These are phyloP conservation scores for Yamadazyma nakazawae DNA, from an alignment of 805 yeast genomes.

Conservation along the genomic window DNA sequence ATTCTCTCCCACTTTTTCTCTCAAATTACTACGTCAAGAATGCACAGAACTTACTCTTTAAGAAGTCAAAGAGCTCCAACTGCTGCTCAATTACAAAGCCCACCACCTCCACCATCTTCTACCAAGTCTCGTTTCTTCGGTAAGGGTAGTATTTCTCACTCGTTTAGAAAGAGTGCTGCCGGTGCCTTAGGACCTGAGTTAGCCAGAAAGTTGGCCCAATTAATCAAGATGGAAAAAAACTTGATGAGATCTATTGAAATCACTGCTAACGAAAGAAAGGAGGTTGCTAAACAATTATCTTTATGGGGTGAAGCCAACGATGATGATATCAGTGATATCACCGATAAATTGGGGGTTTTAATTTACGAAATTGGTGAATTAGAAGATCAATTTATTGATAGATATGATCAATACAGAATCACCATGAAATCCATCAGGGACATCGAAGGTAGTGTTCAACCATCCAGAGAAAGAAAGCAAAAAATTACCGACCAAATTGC, in stretches of 20 bases:
- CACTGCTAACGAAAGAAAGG: constrained; percentile 90
- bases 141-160: constrained; percentile 61
- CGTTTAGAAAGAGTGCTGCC: constrained; percentile 79
- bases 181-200: constrained; percentile 94
- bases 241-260: constrained; percentile 91
- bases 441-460: constrained; percentile 97
- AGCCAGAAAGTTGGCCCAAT: constrained; percentile 84
- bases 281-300: constrained; percentile 95
- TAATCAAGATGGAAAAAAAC: constrained; percentile 95
- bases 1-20: background rate
- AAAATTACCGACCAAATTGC: constrained; percentile 98
- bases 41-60: constrained; percentile 85
- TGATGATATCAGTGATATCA: constrained; percentile 94
- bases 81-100: constrained; percentile 74
- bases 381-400: constrained; percentile 97
- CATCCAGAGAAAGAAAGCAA: constrained; percentile 96
- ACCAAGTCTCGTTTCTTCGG: constrained; percentile 76
- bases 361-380: constrained; percentile 96
- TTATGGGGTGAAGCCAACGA: constrained; percentile 98
- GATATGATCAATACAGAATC: constrained; percentile 96
- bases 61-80: constrained; percentile 80
- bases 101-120: constrained; percentile 78
- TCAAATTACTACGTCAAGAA: constrained; percentile 18
- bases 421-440: constrained; percentile 92
- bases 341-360: constrained; percentile 95